Evolutionary conservation across 2,329 filamentous ascomycete genomes (phyloP).

Genomic region (Aspergillus intermedius): DNA sequence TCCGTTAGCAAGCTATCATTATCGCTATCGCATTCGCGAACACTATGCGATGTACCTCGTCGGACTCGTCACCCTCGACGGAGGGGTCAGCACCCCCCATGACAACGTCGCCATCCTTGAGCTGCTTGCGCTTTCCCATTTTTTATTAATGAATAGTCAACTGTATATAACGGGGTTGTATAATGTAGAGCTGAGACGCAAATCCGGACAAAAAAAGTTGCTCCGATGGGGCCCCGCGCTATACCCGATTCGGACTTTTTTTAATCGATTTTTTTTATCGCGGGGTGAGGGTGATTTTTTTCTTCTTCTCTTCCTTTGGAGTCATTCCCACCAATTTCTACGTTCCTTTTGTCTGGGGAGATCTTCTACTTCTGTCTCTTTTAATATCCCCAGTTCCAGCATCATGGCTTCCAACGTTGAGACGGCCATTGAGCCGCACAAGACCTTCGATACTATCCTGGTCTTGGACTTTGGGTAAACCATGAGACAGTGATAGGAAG

Average conservation of each 20-base stretch:
- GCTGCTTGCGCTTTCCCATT: constrained; percentile 45
- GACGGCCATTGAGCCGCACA: constrained; percentile 1
- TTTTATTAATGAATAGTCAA: no score
- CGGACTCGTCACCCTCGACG: constrained; percentile 32
- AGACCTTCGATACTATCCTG: constrained; percentile 58
- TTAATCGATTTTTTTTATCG: constrained; percentile 17
- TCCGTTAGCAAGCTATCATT: not conserved
- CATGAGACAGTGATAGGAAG: no score
- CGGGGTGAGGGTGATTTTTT: not conserved
- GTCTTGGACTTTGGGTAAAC: constrained; percentile 59
- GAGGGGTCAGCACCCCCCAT: constrained; percentile 39
- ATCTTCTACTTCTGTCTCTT: not conserved
- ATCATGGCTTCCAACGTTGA: constrained; percentile 1
- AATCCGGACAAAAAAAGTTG: constrained; percentile 2
- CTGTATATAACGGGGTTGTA: not conserved
- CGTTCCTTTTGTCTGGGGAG: not conserved
- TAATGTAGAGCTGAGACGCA: not conserved
- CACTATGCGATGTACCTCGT: constrained; percentile 26
- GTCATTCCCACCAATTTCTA: not conserved
- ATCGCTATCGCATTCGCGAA: constrained; percentile 5
- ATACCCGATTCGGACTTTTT: constrained; percentile 18
- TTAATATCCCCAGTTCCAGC: not conserved
- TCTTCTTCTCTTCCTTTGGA: not conserved
- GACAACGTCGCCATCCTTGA: constrained; percentile 40
- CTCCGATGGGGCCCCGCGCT: constrained; percentile 12